Percentiles rank a stretch among this genome's conserved stretches.
These are phyloP conservation scores for Boletus subcaerulescens DNA, from an alignment of 768 basidiomycete genomes.

Conservation along the genomic window DNA sequence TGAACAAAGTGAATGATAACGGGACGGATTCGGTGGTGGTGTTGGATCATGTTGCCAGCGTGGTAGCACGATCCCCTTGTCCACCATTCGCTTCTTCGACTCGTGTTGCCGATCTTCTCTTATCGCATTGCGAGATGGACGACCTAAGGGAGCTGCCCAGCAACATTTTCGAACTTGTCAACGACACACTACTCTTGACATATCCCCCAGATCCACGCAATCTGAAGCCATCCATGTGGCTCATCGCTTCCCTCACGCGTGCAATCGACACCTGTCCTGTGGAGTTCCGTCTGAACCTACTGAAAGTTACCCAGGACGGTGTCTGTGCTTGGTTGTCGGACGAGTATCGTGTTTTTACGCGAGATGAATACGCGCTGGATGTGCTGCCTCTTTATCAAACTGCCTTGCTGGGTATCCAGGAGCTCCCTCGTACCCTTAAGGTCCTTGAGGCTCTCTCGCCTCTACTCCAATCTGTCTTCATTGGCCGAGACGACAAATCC, in stretches of 20 bases:
- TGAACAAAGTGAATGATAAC: conserved; percentile 57
- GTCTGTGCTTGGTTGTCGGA: conserved; percentile 64
- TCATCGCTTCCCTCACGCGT: conserved; percentile 52
- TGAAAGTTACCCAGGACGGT: conserved; percentile 53
- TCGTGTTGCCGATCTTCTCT: conserved; percentile 60
- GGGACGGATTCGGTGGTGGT: conserved; percentile 52
- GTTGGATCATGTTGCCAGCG: conserved; percentile 53
- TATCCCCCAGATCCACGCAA: conserved; percentile 65
- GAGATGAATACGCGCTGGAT: conserved; percentile 57
- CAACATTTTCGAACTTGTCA: conserved; percentile 54
- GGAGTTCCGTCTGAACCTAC: conserved; percentile 42
- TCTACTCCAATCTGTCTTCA: conserved; percentile 58
- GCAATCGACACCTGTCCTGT: conserved; percentile 55
- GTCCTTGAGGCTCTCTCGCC: conserved; percentile 48
- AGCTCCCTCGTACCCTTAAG: conserved; percentile 38
- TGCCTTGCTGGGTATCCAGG: conserved; percentile 48
- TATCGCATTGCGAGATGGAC: conserved; percentile 50
- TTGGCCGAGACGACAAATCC: conserved; percentile 47
- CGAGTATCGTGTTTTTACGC: conserved; percentile 45
- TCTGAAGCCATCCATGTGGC: conserved; percentile 57
- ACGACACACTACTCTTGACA: conserved; percentile 53
- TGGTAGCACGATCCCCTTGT: conserved; percentile 40
- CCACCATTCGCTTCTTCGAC: conserved; percentile 41
- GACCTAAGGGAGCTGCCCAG: conserved; percentile 54
- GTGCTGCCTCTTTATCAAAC: conserved; percentile 65